Evolutionary conservation across 2,329 filamentous ascomycete genomes (phyloP), one percentile per base, ranked within the genome.

Genomic region (Chrysoporthe austroafricana): DNA sequence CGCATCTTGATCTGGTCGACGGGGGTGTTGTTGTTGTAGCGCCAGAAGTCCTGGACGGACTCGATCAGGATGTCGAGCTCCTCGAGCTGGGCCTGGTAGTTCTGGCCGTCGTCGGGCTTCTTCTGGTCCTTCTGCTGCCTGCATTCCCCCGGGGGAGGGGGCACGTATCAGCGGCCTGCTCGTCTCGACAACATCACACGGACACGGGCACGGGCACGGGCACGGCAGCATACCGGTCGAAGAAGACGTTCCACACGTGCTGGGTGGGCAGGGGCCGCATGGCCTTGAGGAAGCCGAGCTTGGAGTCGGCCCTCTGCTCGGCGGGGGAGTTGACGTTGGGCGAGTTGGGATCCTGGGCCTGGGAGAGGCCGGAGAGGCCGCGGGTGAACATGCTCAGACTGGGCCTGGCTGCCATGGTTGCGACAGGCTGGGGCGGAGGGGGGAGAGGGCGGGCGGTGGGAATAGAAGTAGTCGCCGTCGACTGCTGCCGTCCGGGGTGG

Each of bases 1-100:
- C 90, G 88, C 83, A 91, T 88, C 79, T 90, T 90, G 78, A 94
- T 89, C 77, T 90, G 86, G 68, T 90, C 86, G 74, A 93, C 89
- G 18, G 91, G 91, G 50, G 90, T 92, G 79, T 94, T 93, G 81
- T 94, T 94, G 81, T 89, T 88, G 80, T 93, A 91, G 70, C 90
- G 87, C 88, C 91, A 94, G 78, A 94, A 94, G 77, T 94, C 92
- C 85, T 94, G 92, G 56, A 94, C 87, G 26, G 91, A 92, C 82
- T 92, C 91, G 78, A 94, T 90, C 79, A 87, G 85, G 61, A 81
- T 80, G 73, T 85, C 86, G 32, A 90, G 84, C 80, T 89, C 84
- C 76, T 90, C 87, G 58, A 90, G 84, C 71, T 86, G 79, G 64
- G 79, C 80, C 67, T 84, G 81, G 78, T 88, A 88, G 71, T 79